Evolutionary conservation across 78 protist species (phyloP).

Genomic region (Dictyostelium brefeldianum): DNA sequence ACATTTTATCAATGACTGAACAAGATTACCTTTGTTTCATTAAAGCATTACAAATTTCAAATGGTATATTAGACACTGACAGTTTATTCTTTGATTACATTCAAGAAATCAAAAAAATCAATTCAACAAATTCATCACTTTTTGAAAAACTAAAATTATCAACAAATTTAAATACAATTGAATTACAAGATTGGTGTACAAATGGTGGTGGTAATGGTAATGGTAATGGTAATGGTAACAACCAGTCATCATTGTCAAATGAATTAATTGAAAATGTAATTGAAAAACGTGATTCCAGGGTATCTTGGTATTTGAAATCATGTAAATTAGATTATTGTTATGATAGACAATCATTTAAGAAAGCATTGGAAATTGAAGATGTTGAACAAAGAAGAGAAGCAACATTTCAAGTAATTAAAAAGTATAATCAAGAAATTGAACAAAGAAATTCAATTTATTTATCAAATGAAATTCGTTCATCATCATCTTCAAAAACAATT

Average conservation of each 20-base stretch:
- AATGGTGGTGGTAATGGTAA: neutral
- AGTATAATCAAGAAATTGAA: constrained; percentile 20
- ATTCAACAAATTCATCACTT: neutral
- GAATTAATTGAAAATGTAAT: constrained; percentile 11
- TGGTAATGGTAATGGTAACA: too few relatives aligned
- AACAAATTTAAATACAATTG: neutral
- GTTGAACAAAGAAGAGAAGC: constrained; percentile 14
- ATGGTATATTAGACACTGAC: neutral
- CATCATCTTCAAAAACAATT: neutral
- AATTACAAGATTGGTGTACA: neutral
- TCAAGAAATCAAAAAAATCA: neutral
- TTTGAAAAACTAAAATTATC: constrained; percentile 10
- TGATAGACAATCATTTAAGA: constrained; percentile 22
- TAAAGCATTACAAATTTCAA: neutral
- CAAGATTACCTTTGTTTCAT: constrained; percentile 2
- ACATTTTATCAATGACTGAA: neutral
- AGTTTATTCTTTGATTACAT: constrained; percentile 7
- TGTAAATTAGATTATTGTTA: constrained; percentile 45
- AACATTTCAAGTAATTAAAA: constrained; percentile 15
- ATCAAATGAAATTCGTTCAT: constrained; percentile 49
- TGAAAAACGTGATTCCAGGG: constrained; percentile 10
- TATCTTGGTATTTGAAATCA: constrained; percentile 57
- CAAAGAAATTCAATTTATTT: constrained; percentile 24
- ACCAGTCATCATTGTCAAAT: neutral
- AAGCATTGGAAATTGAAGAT: constrained; percentile 36